Evolutionary conservation across 2,329 filamentous ascomycete species (phyloP).

Genomic region (Dactylella cylindrospora): DNA sequence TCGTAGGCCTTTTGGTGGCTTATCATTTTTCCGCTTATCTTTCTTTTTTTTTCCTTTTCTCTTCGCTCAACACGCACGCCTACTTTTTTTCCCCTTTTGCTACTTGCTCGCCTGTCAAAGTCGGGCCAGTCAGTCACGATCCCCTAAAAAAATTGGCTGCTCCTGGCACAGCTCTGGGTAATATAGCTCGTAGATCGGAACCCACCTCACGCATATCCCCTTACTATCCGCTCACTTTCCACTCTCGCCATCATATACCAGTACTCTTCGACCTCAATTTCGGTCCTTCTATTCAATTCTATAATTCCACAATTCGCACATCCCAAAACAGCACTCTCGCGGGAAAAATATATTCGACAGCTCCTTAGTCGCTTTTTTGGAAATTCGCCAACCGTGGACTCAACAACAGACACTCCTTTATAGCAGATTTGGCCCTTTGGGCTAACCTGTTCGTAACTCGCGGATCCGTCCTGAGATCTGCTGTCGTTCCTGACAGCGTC

Average conservation of each 20-base stretch:
- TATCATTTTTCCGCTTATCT: too few species aligned
- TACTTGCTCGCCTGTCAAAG: background rate
- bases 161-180: background rate
- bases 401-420: constrained; percentile 27
- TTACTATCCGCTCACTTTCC: background rate
- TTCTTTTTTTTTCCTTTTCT: too few species aligned
- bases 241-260: too few species aligned
- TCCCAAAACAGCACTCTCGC: background rate
- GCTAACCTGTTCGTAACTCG: constrained; percentile 12
- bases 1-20: too few species aligned
- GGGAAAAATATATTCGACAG: background rate
- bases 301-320: background rate
- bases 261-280: background rate
- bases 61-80: too few species aligned
- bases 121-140: constrained; percentile 17
- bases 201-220: constrained; percentile 3
- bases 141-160: constrained; percentile 9
- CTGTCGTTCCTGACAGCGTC: constrained; percentile 15
- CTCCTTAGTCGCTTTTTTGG: constrained; percentile 3
- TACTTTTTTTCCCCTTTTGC: background rate
- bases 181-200: constrained; percentile 17
- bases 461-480: constrained; percentile 16
- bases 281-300: background rate
- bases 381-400: constrained; percentile 40
- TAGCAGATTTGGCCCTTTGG: constrained; percentile 42